These are phyloP conservation scores for Eleusine indica DNA, from an alignment of 176 grass and related monocot species.

Conservation along the genomic window DNA sequence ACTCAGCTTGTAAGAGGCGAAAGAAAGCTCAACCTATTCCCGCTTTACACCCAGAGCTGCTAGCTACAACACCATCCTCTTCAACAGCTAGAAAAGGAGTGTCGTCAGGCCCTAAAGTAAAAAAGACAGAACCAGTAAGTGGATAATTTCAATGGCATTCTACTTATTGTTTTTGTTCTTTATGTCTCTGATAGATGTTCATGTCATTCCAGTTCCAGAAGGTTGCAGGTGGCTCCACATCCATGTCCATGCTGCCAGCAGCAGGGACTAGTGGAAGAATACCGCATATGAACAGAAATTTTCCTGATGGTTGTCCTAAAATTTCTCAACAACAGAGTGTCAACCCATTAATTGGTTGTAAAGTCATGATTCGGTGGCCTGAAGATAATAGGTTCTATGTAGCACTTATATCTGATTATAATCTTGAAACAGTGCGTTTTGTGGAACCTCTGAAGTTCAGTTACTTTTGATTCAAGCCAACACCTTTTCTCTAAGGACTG, in stretches of 20 bases:
- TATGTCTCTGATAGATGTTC: constrained; percentile 23
- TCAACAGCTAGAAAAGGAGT: constrained; percentile 65
- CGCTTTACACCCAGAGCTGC: constrained; percentile 60
- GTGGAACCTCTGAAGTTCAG: too few relatives aligned
- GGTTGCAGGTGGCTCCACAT: constrained; percentile 55
- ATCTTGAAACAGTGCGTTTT: constrained; percentile 52
- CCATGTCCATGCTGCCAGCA: constrained; percentile 65
- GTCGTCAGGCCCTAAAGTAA: constrained; percentile 67
- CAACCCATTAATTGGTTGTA: constrained; percentile 61
- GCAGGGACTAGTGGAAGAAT: constrained; percentile 78
- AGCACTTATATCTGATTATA: constrained; percentile 78
- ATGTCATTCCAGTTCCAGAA: constrained; percentile 66
- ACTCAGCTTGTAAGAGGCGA: constrained; percentile 84
- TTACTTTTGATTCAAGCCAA: too few relatives aligned
- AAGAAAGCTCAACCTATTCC: constrained; percentile 76
- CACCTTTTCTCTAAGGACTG: constrained; percentile 16
- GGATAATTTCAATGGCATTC: neutral
- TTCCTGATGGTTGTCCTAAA: constrained; percentile 52
- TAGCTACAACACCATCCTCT: constrained; percentile 54
- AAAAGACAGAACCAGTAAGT: constrained; percentile 83
- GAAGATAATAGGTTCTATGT: constrained; percentile 88
- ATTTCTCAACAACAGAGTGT: constrained; percentile 54
- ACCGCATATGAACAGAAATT: constrained; percentile 65
- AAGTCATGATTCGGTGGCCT: constrained; percentile 79
- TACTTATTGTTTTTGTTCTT: constrained; percentile 6